phyloP scores from a whole-genome alignment of 371 early-diverging fungal genomes.

The Rhizopus delemar region DNA sequence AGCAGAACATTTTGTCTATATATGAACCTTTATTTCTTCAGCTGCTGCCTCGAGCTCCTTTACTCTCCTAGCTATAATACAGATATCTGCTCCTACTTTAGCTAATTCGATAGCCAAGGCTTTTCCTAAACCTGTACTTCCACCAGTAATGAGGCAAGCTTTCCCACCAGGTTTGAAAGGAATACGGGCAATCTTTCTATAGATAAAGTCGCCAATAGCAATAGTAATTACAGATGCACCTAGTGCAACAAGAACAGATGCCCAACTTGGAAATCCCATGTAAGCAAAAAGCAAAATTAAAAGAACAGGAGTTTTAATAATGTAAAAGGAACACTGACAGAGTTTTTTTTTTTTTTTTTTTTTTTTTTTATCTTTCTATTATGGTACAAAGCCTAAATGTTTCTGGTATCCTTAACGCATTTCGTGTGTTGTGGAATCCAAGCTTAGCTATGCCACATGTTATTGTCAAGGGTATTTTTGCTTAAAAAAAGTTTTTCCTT shows the following conservation, averaged over 20 bases:
- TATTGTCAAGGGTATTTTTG: constrained; percentile 63
- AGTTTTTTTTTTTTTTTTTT: constrained; percentile 1
- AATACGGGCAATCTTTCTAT: constrained; percentile 28
- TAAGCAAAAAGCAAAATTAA: not conserved
- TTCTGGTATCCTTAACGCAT: constrained; percentile 62
- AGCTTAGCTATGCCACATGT: constrained; percentile 75
- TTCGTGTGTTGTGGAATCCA: constrained; percentile 63
- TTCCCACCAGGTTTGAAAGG: constrained; percentile 51
- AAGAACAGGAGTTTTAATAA: constrained; percentile 8
- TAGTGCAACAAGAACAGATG: constrained; percentile 37
- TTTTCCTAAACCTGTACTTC: constrained; percentile 91
- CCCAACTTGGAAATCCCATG: constrained; percentile 45
- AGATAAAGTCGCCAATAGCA: constrained; percentile 25
- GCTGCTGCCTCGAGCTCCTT: constrained; percentile 57
- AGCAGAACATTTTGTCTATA: constrained; percentile 6
- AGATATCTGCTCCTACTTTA: constrained; percentile 80
- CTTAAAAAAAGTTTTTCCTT: not conserved
- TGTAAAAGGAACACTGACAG: not conserved
- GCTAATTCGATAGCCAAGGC: constrained; percentile 76
- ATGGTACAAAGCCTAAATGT: constrained; percentile 85
- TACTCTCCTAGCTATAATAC: constrained; percentile 82
- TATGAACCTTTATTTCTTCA: constrained; percentile 56
- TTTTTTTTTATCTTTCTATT: constrained; percentile 1
- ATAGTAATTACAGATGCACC: constrained; percentile 26
- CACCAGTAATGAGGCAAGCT: constrained; percentile 91